phyloP scores from a whole-genome alignment of 805 yeast genomes.

The Suhomyces sp. region DNA sequence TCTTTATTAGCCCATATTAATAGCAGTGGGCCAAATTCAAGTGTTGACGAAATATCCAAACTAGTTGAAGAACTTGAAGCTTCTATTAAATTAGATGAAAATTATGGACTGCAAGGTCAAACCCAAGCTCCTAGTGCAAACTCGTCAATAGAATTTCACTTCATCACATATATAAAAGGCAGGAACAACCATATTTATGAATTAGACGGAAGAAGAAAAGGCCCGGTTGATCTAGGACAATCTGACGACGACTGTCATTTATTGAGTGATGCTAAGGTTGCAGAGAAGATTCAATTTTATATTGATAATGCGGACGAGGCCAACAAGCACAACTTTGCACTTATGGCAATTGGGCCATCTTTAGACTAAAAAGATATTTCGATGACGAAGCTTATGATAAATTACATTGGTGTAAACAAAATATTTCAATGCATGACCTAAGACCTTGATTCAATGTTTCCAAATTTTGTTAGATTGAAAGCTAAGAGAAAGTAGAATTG shows the following conservation, averaged over 20 bases:
- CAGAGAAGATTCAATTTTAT: slow-evolving; percentile 60
- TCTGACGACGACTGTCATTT: slow-evolving; percentile 43
- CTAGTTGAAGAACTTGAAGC: slow-evolving; percentile 48
- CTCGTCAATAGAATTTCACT: slow-evolving; percentile 60
- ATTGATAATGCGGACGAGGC: slow-evolving; percentile 59
- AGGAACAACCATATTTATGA: slow-evolving; percentile 65
- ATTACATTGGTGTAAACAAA: not conserved
- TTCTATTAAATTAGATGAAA: slow-evolving; percentile 38
- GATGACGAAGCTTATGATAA: not conserved
- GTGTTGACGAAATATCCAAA: slow-evolving; percentile 35
- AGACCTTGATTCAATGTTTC: not conserved
- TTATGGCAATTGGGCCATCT: slow-evolving; percentile 73
- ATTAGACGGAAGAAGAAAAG: slow-evolving; percentile 82
- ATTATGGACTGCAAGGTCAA: slow-evolving; percentile 54
- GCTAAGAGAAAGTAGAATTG: not conserved
- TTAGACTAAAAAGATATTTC: slow-evolving; percentile 23
- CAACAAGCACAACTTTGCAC: slow-evolving; percentile 63
- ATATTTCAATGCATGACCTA: not conserved
- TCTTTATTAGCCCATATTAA: slow-evolving; percentile 16
- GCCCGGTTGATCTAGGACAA: slow-evolving; percentile 65
- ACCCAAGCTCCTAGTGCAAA: slow-evolving; percentile 65
- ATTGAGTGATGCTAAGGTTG: slow-evolving; percentile 49
- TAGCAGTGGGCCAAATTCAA: slow-evolving; percentile 13
- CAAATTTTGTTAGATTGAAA: not conserved
- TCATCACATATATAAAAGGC: slow-evolving; percentile 65